Base-by-base conservation (phyloP, 306 rosid species). In the Ziziphus jujuba region DNA sequence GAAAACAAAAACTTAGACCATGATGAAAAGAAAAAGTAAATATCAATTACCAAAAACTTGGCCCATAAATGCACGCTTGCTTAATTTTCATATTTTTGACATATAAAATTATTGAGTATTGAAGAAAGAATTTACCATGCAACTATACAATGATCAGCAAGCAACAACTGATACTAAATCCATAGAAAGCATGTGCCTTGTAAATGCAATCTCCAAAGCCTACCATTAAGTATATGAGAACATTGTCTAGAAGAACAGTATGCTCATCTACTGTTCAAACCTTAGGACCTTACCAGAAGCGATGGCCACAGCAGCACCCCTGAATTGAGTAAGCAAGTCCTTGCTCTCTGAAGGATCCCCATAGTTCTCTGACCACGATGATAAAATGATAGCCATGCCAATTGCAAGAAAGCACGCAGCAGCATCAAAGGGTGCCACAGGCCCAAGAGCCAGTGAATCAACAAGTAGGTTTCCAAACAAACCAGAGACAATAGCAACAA, bases 391-490 rank as follows among this genome's bases (percentile, higher is more conserved):
- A 49, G 88, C 91, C 99, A 91, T 87, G 58, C 99, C 99, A 52
- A 95, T 82, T 31, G 96, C 92, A 61, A 95, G 97, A 78, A 95
- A 95, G 82, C 95, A 89, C 7, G 97, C 84, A 72, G 99, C 99
- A 65, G 99, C 99, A 62, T 95, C 99, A 65, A 95, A 95, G 51
- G 99, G 99, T 36, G 99, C 96, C 59, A 95, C 99, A 43, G 99
- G 96, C 76, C 99, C 99, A 69, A 95, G 95, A 79, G 89, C 73
- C 72, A 95, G 61, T 15, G 91, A 52, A 76, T 87, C 96, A 51
- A 95, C 99, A 62, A 95, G 96, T 31, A 89, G 77, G 76, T 95
- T 95, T 70, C 99, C 97, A 79, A 90, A 86, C 78, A 95, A 83
- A 55, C 99, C 99, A 77, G 99, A 25, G 55, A 91, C 35, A 80